Percentiles rank a stretch among this genome's conserved stretches.
Conservation (phyloP, 805 yeast species). For the Teunomyces panamensis region DNA sequence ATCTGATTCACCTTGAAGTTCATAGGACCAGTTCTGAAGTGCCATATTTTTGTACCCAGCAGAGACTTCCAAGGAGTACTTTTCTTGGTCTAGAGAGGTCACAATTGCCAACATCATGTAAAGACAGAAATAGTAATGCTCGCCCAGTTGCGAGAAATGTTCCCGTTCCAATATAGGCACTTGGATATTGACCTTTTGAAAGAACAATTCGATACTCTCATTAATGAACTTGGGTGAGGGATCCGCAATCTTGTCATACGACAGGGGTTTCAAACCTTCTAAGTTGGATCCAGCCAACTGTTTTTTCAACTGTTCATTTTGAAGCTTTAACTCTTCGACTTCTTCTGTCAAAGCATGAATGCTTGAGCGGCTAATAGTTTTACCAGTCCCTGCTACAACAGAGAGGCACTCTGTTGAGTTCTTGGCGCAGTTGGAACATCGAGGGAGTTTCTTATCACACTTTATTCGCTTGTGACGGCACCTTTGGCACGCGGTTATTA, state of each 20-base stretch:
- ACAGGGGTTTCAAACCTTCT: neutral
- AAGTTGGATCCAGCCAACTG: neutral
- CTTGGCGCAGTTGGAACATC: neutral
- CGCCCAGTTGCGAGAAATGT: neutral
- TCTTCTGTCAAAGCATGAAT: neutral
- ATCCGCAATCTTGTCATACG: neutral
- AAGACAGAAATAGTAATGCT: neutral
- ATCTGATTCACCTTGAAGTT: neutral
- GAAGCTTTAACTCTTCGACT: neutral
- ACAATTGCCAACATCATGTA: neutral
- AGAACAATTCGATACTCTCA: neutral
- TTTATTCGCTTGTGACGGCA: constrained; percentile 1
- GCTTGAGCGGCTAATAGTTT: neutral
- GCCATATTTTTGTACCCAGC: neutral
- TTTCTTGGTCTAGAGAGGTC: neutral
- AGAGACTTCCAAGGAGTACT: neutral
- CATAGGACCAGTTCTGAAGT: neutral
- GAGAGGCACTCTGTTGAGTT: neutral
- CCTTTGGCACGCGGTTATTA: constrained; percentile 1
- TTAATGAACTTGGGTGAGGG: neutral
- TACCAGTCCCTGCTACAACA: neutral
- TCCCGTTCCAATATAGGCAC: neutral
- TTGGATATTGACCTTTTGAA: neutral
- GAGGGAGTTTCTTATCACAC: neutral
- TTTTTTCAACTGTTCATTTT: neutral